A percentile compares a stretch with the other conserved stretches of the same genome.
Evolutionary conservation across 352 stramenopile species (phyloP).

Genomic region (Elongisporangium senticosum): DNA sequence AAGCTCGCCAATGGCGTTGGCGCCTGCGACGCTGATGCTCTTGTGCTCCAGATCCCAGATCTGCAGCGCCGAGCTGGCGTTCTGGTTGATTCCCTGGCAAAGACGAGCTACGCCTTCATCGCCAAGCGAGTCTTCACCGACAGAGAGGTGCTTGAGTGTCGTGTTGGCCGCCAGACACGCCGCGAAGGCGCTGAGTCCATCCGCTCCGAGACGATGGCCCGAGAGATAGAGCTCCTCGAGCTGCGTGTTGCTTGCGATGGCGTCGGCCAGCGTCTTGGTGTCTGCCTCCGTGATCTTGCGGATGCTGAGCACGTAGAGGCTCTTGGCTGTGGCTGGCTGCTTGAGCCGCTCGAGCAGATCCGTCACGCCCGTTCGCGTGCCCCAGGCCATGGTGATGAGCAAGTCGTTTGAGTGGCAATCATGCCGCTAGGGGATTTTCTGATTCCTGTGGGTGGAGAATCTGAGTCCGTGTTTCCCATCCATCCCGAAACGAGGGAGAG

Average conservation of each 20-base stretch:
- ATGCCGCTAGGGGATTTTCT: neutral
- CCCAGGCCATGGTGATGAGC: conserved; percentile 63
- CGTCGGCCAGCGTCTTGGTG: conserved; percentile 35
- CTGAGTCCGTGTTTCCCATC: neutral
- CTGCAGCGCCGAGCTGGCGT: conserved; percentile 44
- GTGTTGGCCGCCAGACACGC: conserved; percentile 61
- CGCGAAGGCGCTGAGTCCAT: conserved; percentile 47
- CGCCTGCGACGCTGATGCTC: conserved; percentile 37
- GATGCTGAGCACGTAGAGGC: conserved; percentile 70
- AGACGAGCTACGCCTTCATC: conserved; percentile 41
- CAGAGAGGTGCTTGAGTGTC: conserved; percentile 58
- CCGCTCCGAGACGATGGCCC: conserved; percentile 44
- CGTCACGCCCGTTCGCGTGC: conserved; percentile 58
- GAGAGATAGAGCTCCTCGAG: conserved; percentile 79
- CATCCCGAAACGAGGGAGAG: neutral
- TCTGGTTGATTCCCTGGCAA: conserved; percentile 42
- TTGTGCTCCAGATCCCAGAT: conserved; percentile 76
- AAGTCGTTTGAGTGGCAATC: neutral
- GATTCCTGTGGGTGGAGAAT: neutral
- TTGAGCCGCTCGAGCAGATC: conserved; percentile 64
- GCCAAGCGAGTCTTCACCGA: conserved; percentile 54
- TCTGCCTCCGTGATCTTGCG: conserved; percentile 58
- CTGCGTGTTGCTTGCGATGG: conserved; percentile 47
- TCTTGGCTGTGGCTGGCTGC: conserved; percentile 53
- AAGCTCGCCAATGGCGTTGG: conserved; percentile 39